A percentile compares a stretch with the other conserved stretches of the same genome.
phyloP scores from a whole-genome alignment of 495 filamentous ascomycete genomes.

The Penicillium lividum region DNA sequence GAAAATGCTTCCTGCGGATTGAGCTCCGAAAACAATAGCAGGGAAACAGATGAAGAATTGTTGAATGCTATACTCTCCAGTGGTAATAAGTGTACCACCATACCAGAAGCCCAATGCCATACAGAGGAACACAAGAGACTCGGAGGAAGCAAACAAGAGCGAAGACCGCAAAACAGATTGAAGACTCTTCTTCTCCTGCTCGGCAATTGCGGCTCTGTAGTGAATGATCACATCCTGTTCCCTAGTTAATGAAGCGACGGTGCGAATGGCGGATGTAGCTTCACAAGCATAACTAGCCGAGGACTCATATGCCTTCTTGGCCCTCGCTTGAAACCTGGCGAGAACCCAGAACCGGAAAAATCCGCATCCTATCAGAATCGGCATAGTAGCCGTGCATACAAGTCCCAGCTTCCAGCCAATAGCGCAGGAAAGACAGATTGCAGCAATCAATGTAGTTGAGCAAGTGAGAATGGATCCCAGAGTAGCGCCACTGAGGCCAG shows the following conservation, averaged over 20 bases:
- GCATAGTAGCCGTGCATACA: conserved; percentile 73
- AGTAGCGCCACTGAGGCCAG: conserved; percentile 76
- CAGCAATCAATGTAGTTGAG: conserved; percentile 66
- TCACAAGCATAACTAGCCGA: conserved; percentile 84
- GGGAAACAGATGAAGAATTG: conserved; percentile 82
- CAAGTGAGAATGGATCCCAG: conserved; percentile 76
- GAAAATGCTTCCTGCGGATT: conserved; percentile 78
- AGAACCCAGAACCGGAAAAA: conserved; percentile 82
- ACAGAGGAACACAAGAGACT: conserved; percentile 73
- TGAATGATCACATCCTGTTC: conserved; percentile 65
- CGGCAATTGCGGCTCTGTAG: neutral
- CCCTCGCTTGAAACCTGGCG: conserved; percentile 60
- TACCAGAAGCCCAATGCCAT: conserved; percentile 89
- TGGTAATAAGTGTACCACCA: conserved; percentile 71
- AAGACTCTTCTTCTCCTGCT: neutral
- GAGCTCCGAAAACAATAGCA: conserved; percentile 72
- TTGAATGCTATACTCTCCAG: conserved; percentile 65
- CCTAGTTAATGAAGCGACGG: conserved; percentile 81
- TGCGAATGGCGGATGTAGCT: conserved; percentile 83
- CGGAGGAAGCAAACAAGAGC: conserved; percentile 70
- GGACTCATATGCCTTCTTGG: conserved; percentile 66
- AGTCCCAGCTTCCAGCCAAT: conserved; percentile 88
- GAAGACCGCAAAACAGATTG: conserved; percentile 63
- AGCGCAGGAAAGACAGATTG: conserved; percentile 60
- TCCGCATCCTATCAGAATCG: conserved; percentile 72